A percentile compares a stretch with the other conserved stretches of the same genome.
These are phyloP conservation scores for Salix purpurea DNA, from an alignment of 345 rosid genomes.

Conservation along the genomic window DNA sequence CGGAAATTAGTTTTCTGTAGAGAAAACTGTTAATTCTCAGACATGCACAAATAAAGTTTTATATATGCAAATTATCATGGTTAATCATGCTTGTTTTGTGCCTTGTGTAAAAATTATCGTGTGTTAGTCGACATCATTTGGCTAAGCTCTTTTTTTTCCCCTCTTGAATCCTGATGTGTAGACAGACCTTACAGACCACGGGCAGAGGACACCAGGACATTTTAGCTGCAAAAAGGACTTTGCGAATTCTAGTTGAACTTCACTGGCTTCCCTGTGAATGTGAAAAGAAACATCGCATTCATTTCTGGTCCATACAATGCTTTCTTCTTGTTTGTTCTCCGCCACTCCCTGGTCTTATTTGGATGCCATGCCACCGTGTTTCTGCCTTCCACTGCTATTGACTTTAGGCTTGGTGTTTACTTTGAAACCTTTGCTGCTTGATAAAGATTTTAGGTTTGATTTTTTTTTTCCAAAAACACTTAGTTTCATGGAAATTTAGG, in stretches of 20 bases:
- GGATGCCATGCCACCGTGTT: not conserved
- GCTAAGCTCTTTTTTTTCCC: not conserved
- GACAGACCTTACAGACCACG: not conserved
- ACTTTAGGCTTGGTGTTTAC: not conserved
- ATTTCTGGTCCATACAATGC: not conserved
- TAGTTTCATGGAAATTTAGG: not conserved
- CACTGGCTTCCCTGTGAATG: not conserved
- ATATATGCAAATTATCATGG: not conserved
- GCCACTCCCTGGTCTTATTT: not conserved
- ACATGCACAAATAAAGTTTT: slow-evolving; percentile 13
- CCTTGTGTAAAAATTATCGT: not conserved
- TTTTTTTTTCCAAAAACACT: not conserved
- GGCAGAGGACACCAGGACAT: not conserved
- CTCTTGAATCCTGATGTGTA: not conserved
- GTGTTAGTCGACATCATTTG: not conserved
- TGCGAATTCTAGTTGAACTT: not conserved
- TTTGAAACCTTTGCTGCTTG: not conserved
- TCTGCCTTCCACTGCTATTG: not conserved
- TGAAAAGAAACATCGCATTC: not conserved
- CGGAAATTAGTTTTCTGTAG: slow-evolving; percentile 2
- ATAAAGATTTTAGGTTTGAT: not conserved
- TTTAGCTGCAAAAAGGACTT: not conserved
- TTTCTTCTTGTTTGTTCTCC: not conserved
- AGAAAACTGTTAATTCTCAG: slow-evolving; percentile 6
- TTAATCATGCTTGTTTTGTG: not conserved